phyloP scores from a whole-genome alignment of 2,329 filamentous ascomycete genomes.

The Drechslerella stenobrocha region DNA sequence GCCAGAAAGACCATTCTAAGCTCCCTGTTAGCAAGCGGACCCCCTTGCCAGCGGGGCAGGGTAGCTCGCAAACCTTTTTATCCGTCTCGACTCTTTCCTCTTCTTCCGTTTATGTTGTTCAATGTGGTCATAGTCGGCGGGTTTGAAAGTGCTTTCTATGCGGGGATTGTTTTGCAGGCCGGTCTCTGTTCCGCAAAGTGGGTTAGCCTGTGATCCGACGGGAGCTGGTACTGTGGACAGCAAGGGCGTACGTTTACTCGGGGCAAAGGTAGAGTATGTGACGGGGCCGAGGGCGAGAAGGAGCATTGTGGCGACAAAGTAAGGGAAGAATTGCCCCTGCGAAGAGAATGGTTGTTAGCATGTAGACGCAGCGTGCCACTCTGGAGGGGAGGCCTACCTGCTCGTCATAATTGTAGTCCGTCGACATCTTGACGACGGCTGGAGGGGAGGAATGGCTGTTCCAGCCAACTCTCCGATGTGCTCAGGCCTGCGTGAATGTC shows the following conservation, averaged over 20 bases:
- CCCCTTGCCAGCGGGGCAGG: background rate
- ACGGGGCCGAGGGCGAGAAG: constrained; percentile 85
- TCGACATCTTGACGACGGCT: constrained; percentile 68
- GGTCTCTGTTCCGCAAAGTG: constrained; percentile 50
- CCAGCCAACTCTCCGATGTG: constrained; percentile 36
- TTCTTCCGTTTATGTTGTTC: constrained; percentile 80
- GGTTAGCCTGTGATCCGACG: background rate
- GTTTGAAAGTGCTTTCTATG: constrained; percentile 69
- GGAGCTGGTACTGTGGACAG: constrained; percentile 14
- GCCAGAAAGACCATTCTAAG: constrained; percentile 62
- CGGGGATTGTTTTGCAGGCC: constrained; percentile 52
- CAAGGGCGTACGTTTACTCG: constrained; percentile 67
- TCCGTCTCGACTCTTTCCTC: constrained; percentile 82
- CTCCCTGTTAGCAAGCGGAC: background rate
- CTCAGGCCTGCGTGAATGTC: constrained; percentile 16
- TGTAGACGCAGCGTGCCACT: constrained; percentile 35
- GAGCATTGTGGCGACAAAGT: constrained; percentile 91
- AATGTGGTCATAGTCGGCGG: constrained; percentile 80
- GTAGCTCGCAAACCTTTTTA: constrained; percentile 71
- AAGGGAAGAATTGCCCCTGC: constrained; percentile 95
- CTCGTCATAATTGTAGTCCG: constrained; percentile 98
- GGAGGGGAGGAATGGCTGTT: constrained; percentile 29
- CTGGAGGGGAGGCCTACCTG: constrained; percentile 62
- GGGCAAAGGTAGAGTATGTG: constrained; percentile 82
- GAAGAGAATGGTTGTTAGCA: constrained; percentile 25